Base-by-base conservation (phyloP, 805 yeast species). In the Cyberlindnera bimundalis region DNA sequence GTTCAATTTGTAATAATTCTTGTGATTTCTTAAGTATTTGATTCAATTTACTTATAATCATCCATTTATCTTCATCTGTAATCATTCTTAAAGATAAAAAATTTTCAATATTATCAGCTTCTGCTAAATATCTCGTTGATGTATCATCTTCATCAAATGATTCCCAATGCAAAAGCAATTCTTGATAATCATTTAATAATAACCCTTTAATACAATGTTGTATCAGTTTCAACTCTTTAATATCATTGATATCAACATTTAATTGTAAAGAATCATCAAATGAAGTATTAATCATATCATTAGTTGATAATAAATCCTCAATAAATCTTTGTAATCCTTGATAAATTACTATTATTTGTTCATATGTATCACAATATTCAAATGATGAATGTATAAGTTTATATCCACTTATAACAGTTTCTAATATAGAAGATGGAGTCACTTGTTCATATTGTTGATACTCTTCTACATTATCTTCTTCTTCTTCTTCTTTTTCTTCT, bases 371-470 rank as follows among this genome's bases (percentile, higher is more conserved):
- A 35, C 47, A 42, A 5, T 18, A 30, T 28, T 48, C 57, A 18
- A 48, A 38, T 10, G 37, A 30, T 1, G 46, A 40, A 11, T 42
- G 45, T 2, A 47, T 17, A 2, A 51, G 33, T 32, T 45, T 52
- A 29, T 36, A 29, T 1, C 38, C 35, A 1, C 48, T 35, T 1
- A 48, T 29, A 5, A 50, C 26, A 3, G 53, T 38, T 17, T 56
- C 61, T 24, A 56, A 25, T 0, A 56, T 37, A 5, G 48, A 40
- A 6, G 39, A 36, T 6, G 61, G 59, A 1, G 54, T 54, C 5
- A 54, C 40, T 39, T 56, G 60, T 28, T 55, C 61, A n/a, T 39
- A 42, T 35, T 46, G 43, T 23, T 50, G 51, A 26, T 33, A 52
- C 26, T 45, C 48, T 21, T 43, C 42, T 14, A 36, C 50, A n/a